Percentiles rank a stretch among this genome's conserved stretches.
These are phyloP conservation scores for Penicillium occitanis DNA, from an alignment of 2,329 filamentous ascomycete genomes.

Conservation along the genomic window DNA sequence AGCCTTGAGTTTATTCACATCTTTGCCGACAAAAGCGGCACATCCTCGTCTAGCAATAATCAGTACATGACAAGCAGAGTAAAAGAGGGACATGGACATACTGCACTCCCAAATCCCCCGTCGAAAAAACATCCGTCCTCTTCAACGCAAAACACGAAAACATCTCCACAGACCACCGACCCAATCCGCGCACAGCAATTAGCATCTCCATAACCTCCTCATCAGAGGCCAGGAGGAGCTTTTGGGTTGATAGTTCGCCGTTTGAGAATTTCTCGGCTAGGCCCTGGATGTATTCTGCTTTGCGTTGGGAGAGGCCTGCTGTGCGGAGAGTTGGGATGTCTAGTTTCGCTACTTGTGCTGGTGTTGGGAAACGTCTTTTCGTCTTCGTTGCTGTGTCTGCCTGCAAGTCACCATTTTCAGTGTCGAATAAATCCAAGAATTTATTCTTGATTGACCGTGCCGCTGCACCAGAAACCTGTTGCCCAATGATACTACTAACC, in stretches of 20 bases:
- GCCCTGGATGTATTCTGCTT: slow-evolving; percentile 91
- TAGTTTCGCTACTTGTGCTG: slow-evolving; percentile 66
- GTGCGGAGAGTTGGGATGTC: slow-evolving; percentile 70
- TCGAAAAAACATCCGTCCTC: slow-evolving; percentile 87
- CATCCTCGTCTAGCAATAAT: slow-evolving; percentile 66
- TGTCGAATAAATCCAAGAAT: slow-evolving; percentile 72
- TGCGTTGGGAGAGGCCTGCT: slow-evolving; percentile 87
- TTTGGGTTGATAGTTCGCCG: slow-evolving; percentile 71
- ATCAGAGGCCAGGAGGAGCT: slow-evolving; percentile 76
- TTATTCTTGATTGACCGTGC: slow-evolving; percentile 85
- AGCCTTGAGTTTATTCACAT: slow-evolving; percentile 78
- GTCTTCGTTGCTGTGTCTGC: not conserved
- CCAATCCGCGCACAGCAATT: slow-evolving; percentile 81
- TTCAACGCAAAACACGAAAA: slow-evolving; percentile 96
- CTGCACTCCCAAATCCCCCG: slow-evolving; percentile 91
- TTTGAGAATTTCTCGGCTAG: slow-evolving; percentile 75
- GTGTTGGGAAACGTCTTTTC: slow-evolving; percentile 65
- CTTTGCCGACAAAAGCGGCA: slow-evolving; percentile 79
- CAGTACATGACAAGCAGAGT: not conserved
- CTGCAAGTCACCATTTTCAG: slow-evolving; percentile 29
- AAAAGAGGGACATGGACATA: slow-evolving; percentile 38
- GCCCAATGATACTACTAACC: slow-evolving; percentile 84
- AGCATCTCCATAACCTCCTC: slow-evolving; percentile 81
- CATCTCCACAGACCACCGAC: slow-evolving; percentile 94
- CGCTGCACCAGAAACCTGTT: slow-evolving; percentile 92